Evolutionary conservation across 2,329 filamentous ascomycete species (phyloP).

Genomic region (Helotiales sp.): DNA sequence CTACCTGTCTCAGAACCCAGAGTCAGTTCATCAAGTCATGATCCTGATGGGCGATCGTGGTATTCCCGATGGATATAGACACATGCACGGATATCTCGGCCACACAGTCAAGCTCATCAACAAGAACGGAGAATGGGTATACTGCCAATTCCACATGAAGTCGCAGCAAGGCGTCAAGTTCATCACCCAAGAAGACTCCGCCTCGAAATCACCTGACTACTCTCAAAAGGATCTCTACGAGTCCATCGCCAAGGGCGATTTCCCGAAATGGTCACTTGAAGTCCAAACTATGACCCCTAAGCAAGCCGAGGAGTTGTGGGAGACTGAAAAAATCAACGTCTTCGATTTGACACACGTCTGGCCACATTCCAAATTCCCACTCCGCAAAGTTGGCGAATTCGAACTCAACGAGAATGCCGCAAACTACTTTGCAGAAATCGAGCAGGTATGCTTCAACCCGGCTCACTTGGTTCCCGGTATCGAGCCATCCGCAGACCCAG

Average conservation of each 20-base stretch:
- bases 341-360: constrained; percentile 61
- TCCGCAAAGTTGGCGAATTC: constrained; percentile 55
- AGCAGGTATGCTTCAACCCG: constrained; percentile 71
- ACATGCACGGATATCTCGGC: constrained; percentile 60
- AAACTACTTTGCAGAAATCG: constrained; percentile 68
- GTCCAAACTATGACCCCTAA: constrained; percentile 58
- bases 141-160: constrained; percentile 58
- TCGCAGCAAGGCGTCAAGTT: constrained; percentile 58
- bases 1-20: constrained; percentile 50
- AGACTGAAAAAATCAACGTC: constrained; percentile 51
- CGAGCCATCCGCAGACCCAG: constrained; percentile 70
- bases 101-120: constrained; percentile 62
- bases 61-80: constrained; percentile 57
- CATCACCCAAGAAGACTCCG: constrained; percentile 55
- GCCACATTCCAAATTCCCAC: constrained; percentile 53
- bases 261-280: constrained; percentile 59
- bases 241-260: constrained; percentile 57
- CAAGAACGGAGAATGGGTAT: constrained; percentile 57
- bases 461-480: constrained; percentile 68
- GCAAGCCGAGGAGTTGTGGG: constrained; percentile 54
- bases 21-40: constrained; percentile 63
- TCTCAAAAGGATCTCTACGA: constrained; percentile 58
- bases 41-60: constrained; percentile 62
- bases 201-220: constrained; percentile 51
- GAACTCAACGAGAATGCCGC: constrained; percentile 54